Evolutionary conservation across 257 asterid genomes (phyloP), one percentile per base, ranked within the genome.

Genomic region (Fraxinus americana): DNA sequence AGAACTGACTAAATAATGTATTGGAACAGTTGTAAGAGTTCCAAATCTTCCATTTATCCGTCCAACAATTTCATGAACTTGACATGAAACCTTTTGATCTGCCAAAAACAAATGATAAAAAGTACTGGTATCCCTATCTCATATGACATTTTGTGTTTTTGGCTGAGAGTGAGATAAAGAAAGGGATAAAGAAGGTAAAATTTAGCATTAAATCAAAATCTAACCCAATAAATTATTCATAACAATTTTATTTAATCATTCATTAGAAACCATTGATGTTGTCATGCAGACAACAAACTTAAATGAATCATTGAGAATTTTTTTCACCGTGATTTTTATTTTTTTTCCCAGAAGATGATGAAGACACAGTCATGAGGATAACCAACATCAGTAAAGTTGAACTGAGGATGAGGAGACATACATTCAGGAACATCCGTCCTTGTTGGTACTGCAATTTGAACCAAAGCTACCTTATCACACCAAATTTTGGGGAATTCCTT

Each of bases 361-460:
- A 38, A 38, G 43, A 38, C 43, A 38, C 43, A 7, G 43, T 38
- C 2, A 38, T 38, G 43, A 38, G 43, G 11, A 36, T 36, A 57
- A 70, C 69, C 68, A 70, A 78, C 70, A 72, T 48, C 75, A 71
- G 52, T 82, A 50, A 59, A 77, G 39, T 30, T 78, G 77, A 79
- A 78, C 29, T 23, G 75, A 80, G 73, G 85, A 69, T 70, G 52
- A 74, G 81, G 82, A 84, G 82, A 82, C 98, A 59, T 90, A 94
- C 98, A 94, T 87, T 94, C 98, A 7, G 98, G 97, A 81, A 94
- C 97, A 83, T 94, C 98, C 5, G 97, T 92, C 86, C 98, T 86
- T 76, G 98, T 94, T 71, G 97, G 98, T 57, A 94, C 98, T 59
- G 97, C 98, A 81, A 94, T 92, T 89, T 94, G 98, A 70, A 94